Evolutionary conservation across 192 early-diverging fungal genomes (phyloP), one percentile per base, ranked within the genome.

Genomic region (Funneliformis geosporum): DNA sequence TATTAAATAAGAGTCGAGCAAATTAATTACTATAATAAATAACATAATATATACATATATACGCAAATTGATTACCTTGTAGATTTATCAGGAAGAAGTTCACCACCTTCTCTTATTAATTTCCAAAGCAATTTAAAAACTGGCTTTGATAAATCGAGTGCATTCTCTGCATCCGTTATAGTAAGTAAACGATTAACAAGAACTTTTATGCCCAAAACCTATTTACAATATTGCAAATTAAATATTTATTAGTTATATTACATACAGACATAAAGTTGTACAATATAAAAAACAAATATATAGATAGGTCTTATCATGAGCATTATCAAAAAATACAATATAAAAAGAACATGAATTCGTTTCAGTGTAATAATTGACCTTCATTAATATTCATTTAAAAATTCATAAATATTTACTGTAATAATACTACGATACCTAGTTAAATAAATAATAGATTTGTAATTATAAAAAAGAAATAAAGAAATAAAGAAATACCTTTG

Each of bases 101-200:
- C 92, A 25, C 95, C 95, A 27, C 91, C 89, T 43, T 84, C 82
- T 61, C 85, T 85, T 21, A 95, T 83, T 61, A 94, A 76, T 64
- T 83, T 84, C 80, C 88, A 88, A 62, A 95, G 82, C 23, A 94
- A 72, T 55, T 91, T 90, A 43, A 92, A 85, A 0, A 93, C 85
- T 2, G 89, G 87, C 11, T 76, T 82, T 21, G 84, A 86, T 10
- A 85, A 67, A 1, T 85, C 87, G 16, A 85, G 76, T 8, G 82
- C 84, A n/a, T 82, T 73, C 9, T 76, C 72, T 39, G 80, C 64
- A 16, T 87, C 69, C 61, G 81, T 43, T 50, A 83, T 40, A 9
- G 88, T 87, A 47, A 87, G 78, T 28, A 97, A 80, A 79, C 93
- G 89, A 75, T 90, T 91, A 8, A 91, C 85, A 60, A 96, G 81